Base-by-base conservation (phyloP, 1,284 basidiomycete species). In the Ganoderma sinense region DNA sequence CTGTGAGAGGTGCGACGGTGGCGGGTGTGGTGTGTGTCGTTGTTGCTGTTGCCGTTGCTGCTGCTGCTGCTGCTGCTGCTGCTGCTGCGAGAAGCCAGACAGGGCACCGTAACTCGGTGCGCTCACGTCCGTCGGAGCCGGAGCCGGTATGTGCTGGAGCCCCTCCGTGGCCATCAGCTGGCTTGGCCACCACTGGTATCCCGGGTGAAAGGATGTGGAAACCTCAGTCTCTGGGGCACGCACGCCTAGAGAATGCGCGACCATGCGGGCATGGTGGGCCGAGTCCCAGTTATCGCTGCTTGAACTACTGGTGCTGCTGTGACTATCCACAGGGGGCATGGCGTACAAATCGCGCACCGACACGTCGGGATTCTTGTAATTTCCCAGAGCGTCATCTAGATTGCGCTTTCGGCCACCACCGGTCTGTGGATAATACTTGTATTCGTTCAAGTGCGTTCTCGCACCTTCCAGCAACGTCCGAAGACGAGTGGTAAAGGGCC, bases 401-500 rank as follows among this genome's bases (percentile, higher is more conserved):
- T 78, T 82, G 66, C 92, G 85, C 77, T 93, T 93, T 51, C 82
- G 83, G 66, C 89, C 81, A 45, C 85, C 84, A 18, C 81, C 40
- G 11, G 62, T 63, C 23, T 65, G 76, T 39, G 79, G 78, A 68
- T 79, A 79, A 55, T 80, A 76, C 39, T 80, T 73, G 53, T 83
- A 78, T 66, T 82, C 82, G 69, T 89, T 84, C 36, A 87, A 82
- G 55, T 86, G 85, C 36, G 91, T 82, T 74, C 89, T 88, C 48
- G 89, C 91, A 13, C 93, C 92, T 74, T 91, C 86, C 56, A 95
- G 81, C 41, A 95, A 82, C 51, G 91, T 91, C 81, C 87, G 89
- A 29, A 91, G 88, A 33, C 93, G 87, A 18, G 84, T 82, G 16
- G 94, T 93, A 75, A 89, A 91, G 1, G 94, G 93, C 94, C 94